Evolutionary conservation across 371 early-diverging fungal species (phyloP), one percentile per base, ranked within the genome.

Genomic region (Aphelidium insulamus): DNA sequence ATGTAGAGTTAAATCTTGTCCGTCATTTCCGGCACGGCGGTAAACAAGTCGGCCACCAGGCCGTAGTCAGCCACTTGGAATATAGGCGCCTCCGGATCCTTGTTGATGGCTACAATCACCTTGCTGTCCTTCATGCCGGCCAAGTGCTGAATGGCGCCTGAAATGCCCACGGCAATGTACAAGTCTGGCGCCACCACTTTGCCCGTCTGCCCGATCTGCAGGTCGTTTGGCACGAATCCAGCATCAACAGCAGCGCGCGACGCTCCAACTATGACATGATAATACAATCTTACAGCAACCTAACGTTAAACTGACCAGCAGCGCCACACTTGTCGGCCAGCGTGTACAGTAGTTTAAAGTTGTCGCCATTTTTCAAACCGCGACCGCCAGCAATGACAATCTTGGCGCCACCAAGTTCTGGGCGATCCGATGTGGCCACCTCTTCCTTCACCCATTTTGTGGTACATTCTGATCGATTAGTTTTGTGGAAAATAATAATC

Each of bases 91-190:
- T 95, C 95, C 19, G 87, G 70, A 48, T 95, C 95, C 67, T 85
- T 91, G 74, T 95, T 95, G 55, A 95, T 91, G 34, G 90, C 84
- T 22, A 90, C 92, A 58, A 95, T 95, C 30, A 74, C 75, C 67
- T 95, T 95, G 57, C 77, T 77, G 46, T 95, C 95, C 66, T 95
- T 95, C 95, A 94, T 94, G 49, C 95, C 95, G 28, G 91, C 91
- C 59, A 94, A 52, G 49, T 90, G 91, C 71, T 83, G 83, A 47
- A 95, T 95, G 34, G 92, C 95, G 34, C 95, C 95, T 12, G 86
- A 86, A 37, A 95, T 88, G 45, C 80, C 71, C 41, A 88, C 80
- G 41, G 85, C 95, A 46, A 94, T 54, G 62, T 94, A 94, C 12
- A 15, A 32, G 15, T 36, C 48, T 28, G 95, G 95, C 12, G 95